Conservation (phyloP, 1,139 yeast genomes). For the Debaryomycetaceae sp. region DNA sequence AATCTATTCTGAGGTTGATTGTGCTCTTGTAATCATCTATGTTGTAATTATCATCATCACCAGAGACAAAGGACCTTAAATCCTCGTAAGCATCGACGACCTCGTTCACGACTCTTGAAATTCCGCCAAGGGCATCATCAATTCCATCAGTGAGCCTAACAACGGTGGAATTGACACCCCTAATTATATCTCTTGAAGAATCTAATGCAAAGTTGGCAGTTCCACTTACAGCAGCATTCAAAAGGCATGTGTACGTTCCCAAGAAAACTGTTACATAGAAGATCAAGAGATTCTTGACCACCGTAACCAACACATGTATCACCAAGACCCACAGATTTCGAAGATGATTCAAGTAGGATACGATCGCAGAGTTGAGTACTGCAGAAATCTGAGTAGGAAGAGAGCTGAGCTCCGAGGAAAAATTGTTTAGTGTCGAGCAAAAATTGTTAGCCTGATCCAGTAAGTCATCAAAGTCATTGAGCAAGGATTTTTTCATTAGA, state of each 20-base stretch:
- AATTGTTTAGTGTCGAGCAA: conserved; percentile 46
- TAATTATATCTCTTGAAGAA: conserved; percentile 60
- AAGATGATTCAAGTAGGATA: conserved; percentile 42
- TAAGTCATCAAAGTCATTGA: conserved; percentile 32
- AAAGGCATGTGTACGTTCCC: conserved; percentile 83
- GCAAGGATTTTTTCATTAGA: conserved; percentile 44
- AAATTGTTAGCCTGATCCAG: conserved; percentile 28
- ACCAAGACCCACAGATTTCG: conserved; percentile 39
- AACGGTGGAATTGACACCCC: conserved; percentile 59
- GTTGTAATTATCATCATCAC: conserved; percentile 32
- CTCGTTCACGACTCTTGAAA: conserved; percentile 52
- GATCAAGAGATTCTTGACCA: conserved; percentile 55
- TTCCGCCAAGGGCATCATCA: conserved; percentile 56
- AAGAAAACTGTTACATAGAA: conserved; percentile 70
- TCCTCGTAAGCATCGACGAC: conserved; percentile 37
- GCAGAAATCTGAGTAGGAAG: conserved; percentile 56
- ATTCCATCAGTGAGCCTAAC: conserved; percentile 52
- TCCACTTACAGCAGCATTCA: conserved; percentile 71
- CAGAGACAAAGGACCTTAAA: conserved; percentile 56
- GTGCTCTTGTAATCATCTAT: conserved; percentile 26
- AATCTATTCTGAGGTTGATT: conserved; percentile 57
- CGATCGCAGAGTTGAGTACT: conserved; percentile 51
- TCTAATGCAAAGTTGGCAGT: conserved; percentile 71
- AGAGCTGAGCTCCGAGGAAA: conserved; percentile 39
- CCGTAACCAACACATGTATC: conserved; percentile 43